Conservation (phyloP, 2,329 filamentous ascomycete species). For the Ophioceras dolichostomum region DNA sequence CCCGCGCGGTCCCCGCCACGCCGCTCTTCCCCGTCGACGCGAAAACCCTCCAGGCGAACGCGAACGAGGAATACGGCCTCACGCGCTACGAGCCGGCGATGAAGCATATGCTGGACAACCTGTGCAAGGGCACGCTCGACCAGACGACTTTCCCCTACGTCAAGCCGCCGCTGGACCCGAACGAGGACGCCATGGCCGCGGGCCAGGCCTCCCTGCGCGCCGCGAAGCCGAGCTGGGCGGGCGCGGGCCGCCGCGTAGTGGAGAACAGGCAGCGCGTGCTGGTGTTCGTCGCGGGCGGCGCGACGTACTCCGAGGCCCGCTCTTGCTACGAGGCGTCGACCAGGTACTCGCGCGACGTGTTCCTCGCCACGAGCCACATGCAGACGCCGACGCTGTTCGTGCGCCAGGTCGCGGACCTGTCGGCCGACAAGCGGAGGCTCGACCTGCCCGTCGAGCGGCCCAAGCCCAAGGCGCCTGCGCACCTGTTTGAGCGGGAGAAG, state of each 20-base stretch:
- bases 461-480: slow-evolving; percentile 68
- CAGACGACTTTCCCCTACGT: slow-evolving; percentile 57
- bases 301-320: slow-evolving; percentile 83
- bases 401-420: slow-evolving; percentile 70
- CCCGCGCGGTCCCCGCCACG: slow-evolving; percentile 46
- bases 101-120: slow-evolving; percentile 70
- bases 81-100: slow-evolving; percentile 75
- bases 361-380: slow-evolving; percentile 87
- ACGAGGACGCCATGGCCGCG: slow-evolving; percentile 42
- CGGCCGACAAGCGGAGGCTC: slow-evolving; percentile 60
- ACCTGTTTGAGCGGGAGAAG: slow-evolving; percentile 65
- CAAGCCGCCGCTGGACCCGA: slow-evolving; percentile 53
- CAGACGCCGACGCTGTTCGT: slow-evolving; percentile 73
- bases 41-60: slow-evolving; percentile 27
- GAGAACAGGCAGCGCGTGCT: slow-evolving; percentile 87
- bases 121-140: slow-evolving; percentile 57
- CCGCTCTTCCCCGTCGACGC: slow-evolving; percentile 63
- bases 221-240: slow-evolving; percentile 92
- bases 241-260: slow-evolving; percentile 56
- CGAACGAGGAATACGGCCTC: slow-evolving; percentile 69
- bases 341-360: slow-evolving; percentile 65
- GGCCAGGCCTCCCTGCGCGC: slow-evolving; percentile 70
- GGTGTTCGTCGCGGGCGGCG: slow-evolving; percentile 89
- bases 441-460: slow-evolving; percentile 73
- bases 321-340: slow-evolving; percentile 79